Percentiles rank a stretch among this genome's conserved stretches.
These are phyloP conservation scores for Naganishia antarctica DNA, from an alignment of 768 basidiomycete species.

Conservation along the genomic window DNA sequence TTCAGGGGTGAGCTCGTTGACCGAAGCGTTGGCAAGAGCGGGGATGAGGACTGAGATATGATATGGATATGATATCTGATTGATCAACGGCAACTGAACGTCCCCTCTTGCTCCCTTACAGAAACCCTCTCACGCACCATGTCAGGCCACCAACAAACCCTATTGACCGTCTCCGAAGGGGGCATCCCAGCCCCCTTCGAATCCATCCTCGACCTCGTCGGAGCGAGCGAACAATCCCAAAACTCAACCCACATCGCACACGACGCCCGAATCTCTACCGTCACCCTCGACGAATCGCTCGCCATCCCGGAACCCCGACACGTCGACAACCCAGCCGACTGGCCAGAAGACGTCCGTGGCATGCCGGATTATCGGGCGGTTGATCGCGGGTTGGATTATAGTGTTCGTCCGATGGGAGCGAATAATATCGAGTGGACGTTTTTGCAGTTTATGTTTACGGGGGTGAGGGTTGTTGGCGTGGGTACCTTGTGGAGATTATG, in stretches of 20 bases:
- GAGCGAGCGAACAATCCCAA: conserved; percentile 6
- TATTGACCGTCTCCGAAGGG: conserved; percentile 21
- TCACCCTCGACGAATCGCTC: conserved; percentile 12
- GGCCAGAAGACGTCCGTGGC: conserved; percentile 18
- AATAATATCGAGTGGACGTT: conserved; percentile 28
- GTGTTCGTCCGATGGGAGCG: conserved; percentile 22
- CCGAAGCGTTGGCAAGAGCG: no score
- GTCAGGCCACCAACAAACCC: conserved; percentile 20
- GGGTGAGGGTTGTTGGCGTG: conserved; percentile 22
- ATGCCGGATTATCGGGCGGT: conserved; percentile 19
- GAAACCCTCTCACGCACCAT: no score
- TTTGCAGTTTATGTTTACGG: conserved; percentile 27
- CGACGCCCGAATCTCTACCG: conserved; percentile 20
- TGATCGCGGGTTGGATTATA: conserved; percentile 16
- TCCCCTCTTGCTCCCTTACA: no score
- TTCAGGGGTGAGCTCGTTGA: no score
- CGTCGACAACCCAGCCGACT: conserved; percentile 7
- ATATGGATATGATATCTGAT: no score
- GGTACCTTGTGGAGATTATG: background rate
- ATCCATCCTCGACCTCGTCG: conserved; percentile 23
- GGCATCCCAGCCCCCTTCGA: conserved; percentile 17
- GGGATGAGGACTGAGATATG: no score
- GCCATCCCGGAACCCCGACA: conserved; percentile 16
- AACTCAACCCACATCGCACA: background rate
- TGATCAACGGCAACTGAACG: no score